A percentile compares a stretch with the other conserved stretches of the same genome.
Conservation (phyloP, 1,139 yeast genomes). For the Hyphopichia buzzinii region DNA sequence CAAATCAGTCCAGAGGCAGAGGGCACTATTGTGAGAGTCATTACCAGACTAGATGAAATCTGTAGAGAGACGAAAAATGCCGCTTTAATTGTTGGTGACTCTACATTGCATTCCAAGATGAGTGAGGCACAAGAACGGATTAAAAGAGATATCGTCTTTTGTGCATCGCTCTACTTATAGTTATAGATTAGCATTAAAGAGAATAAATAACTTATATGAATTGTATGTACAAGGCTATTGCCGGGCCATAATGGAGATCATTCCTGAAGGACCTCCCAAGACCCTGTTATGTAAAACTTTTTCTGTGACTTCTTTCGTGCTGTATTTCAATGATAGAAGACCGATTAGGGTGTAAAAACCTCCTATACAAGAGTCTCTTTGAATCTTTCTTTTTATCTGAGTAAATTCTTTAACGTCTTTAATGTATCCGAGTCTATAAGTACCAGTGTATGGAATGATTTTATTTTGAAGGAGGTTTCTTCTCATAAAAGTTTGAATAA, state of each 20-base stretch:
- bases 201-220: not conserved
- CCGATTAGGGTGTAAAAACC: constrained; percentile 44
- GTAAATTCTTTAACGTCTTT: not conserved
- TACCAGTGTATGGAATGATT: constrained; percentile 33
- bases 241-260: constrained; percentile 10
- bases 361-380: constrained; percentile 25
- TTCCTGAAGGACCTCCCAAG: constrained; percentile 28
- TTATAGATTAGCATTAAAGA: constrained; percentile 1
- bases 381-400: not conserved
- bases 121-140: constrained; percentile 89
- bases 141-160: constrained; percentile 94
- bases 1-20: constrained; percentile 86
- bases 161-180: constrained; percentile 87
- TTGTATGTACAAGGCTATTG: not conserved
- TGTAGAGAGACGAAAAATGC: constrained; percentile 95
- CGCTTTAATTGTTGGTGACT: constrained; percentile 91
- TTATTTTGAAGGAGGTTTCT: constrained; percentile 23
- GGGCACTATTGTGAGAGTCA: constrained; percentile 97
- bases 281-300: constrained; percentile 27
- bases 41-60: constrained; percentile 89
- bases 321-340: constrained; percentile 29
- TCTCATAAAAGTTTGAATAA: constrained; percentile 21
- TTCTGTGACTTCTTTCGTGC: constrained; percentile 20
- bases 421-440: constrained; percentile 12
- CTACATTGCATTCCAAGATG: constrained; percentile 84